Base-by-base conservation (phyloP, 257 asterid species). In the Plantago elongata region DNA sequence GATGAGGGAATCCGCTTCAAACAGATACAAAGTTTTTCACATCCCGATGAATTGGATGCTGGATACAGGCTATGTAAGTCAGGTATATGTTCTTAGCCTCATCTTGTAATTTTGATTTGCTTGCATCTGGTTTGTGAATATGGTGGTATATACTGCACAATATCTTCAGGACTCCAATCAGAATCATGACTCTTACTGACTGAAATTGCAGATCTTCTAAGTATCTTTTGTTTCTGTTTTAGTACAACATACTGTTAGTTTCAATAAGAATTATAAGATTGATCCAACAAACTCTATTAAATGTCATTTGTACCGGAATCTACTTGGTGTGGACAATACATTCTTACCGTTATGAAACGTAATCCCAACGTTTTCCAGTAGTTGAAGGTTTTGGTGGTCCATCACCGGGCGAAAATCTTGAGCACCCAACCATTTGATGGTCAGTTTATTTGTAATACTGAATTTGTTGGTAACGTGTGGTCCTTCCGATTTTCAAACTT, bases 21-120 rank as follows among this genome's bases (percentile, higher is more conserved):
- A 80, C 63, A 69, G 97, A 57, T 93, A 83, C 68, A 89, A 83
- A 70, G 67, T 79, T 51, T 87, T 79, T 50, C 82, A 73, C 50
- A 87, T 93, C 70, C 99, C 99, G 17, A 70, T 84, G 73, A 81
- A 79, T 17, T 93, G 99, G 99, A 93, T 93, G 99, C 79, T 75
- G 62, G 99, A 93, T 52, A 68, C 84, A 4, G 99, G 99, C 34
- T 79, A 45, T 75, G 87, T 78, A 43, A 79, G 75, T 67, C 96
- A 93, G 97, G 99, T 89, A 67, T 59, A 51, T 14, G 18, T 42
- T 11, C 9, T 45, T 15, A 54, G 57, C 37, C 51, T 40, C 29
- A 11, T 47, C 45, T 16, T 43, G 51, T 15, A 40, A 9, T 10
- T 43, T 3, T 7, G 14, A 22, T 42, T 55, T 34, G 40, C 40